phyloP scores from a whole-genome alignment of 2,329 filamentous ascomycete species.

The Xenoacremonium recifei region DNA sequence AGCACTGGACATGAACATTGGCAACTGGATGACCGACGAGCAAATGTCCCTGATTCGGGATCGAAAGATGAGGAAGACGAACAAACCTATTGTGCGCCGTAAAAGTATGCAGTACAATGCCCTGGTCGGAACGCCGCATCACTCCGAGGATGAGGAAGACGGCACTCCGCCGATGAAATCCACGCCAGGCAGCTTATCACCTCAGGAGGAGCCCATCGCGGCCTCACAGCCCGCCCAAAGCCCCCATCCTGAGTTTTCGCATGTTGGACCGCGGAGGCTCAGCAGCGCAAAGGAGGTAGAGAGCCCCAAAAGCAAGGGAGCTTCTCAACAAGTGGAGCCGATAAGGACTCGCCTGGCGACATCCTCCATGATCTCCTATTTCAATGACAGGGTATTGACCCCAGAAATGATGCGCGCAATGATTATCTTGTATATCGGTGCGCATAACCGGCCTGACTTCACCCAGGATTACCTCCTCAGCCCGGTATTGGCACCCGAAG shows the following conservation, averaged over 20 bases:
- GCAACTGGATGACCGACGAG: constrained; percentile 98
- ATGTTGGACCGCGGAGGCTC: constrained; percentile 40
- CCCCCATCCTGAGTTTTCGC: constrained; percentile 51
- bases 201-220: constrained; percentile 8
- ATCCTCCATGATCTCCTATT: constrained; percentile 97
- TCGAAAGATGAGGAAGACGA: constrained; percentile 72
- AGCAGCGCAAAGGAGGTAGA: constrained; percentile 15
- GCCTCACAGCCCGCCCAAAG: constrained; percentile 20
- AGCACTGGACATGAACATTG: constrained; percentile 92
- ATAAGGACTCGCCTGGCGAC: constrained; percentile 87
- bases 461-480: constrained; percentile 86
- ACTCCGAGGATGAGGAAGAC: constrained; percentile 71
- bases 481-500: constrained; percentile 84
- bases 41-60: constrained; percentile 94
- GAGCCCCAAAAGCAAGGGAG: constrained; percentile 20
- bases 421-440: constrained; percentile 96
- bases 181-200: constrained; percentile 4
- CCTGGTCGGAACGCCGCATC: constrained; percentile 78
- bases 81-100: constrained; percentile 72
- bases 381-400: constrained; percentile 90
- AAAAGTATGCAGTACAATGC: constrained; percentile 90
- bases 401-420: constrained; percentile 99
- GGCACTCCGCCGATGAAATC: constrained; percentile 12
- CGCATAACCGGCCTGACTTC: constrained; percentile 91
- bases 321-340: constrained; percentile 54